Conservation (phyloP, 1,284 basidiomycete species). For the Caloboletus firmus region DNA sequence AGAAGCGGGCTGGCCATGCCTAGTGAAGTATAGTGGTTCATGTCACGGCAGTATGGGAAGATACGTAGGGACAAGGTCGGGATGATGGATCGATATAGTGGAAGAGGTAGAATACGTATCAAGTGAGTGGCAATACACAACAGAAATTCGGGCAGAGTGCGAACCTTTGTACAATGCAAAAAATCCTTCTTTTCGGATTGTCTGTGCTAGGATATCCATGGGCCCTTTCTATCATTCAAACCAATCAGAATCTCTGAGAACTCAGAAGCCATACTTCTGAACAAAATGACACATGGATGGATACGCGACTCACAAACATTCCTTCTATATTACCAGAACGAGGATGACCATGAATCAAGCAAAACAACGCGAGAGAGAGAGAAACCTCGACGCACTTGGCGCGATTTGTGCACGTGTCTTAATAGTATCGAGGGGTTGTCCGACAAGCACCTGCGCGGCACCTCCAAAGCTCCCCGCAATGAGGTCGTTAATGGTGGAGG, state of each 20-base stretch:
- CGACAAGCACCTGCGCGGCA: constrained; percentile 80
- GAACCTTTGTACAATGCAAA: constrained; percentile 90
- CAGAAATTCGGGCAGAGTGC: constrained; percentile 2
- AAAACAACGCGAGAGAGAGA: neutral
- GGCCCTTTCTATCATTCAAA: constrained; percentile 71
- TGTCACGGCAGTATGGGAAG: neutral
- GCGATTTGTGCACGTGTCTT: constrained; percentile 81
- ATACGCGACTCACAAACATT: constrained; percentile 67
- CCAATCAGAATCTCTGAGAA: neutral
- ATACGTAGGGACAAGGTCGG: neutral
- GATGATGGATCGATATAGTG: neutral
- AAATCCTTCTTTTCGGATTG: constrained; percentile 83
- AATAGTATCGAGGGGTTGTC: constrained; percentile 86
- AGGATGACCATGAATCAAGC: neutral
- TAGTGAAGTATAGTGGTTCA: neutral
- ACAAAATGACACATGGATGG: neutral
- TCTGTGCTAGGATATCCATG: constrained; percentile 83
- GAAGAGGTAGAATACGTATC: neutral
- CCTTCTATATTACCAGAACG: constrained; percentile 47
- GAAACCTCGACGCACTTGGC: constrained; percentile 52
- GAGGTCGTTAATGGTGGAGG: constrained; percentile 68
- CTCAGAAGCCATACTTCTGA: neutral
- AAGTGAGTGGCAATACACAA: neutral
- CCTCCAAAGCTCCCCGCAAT: constrained; percentile 78
- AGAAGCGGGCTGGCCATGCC: constrained; percentile 90